These are phyloP conservation scores for Entophlyctis helioformis DNA, from an alignment of 192 early-diverging fungal genomes.

Conservation along the genomic window DNA sequence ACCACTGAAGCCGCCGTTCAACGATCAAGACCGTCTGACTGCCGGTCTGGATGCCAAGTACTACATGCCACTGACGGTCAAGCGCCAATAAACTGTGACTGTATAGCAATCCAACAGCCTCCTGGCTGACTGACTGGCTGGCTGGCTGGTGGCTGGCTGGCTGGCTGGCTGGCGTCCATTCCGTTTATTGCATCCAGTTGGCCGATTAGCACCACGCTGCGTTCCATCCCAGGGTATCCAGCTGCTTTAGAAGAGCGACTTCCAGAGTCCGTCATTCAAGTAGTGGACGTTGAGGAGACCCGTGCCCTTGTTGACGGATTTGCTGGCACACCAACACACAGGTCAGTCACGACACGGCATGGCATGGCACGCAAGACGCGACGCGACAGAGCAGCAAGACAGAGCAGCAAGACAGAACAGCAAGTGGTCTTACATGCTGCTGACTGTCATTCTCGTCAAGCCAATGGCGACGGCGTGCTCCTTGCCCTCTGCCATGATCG, in stretches of 20 bases:
- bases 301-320: conserved; percentile 76
- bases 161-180: too few relatives aligned
- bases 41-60: conserved; percentile 44
- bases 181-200: too few relatives aligned
- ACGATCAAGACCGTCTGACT: conserved; percentile 38
- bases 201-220: too few relatives aligned
- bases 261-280: conserved; percentile 62
- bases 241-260: too few relatives aligned
- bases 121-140: too few relatives aligned
- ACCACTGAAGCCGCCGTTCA: conserved; percentile 53
- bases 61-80: conserved; percentile 16
- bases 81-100: too few relatives aligned
- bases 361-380: not conserved
- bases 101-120: too few relatives aligned
- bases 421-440: conserved; percentile 61
- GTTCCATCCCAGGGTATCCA: too few relatives aligned
- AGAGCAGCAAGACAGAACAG: not conserved
- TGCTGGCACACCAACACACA: conserved; percentile 19
- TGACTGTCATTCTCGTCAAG: conserved; percentile 72
- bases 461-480: conserved; percentile 89
- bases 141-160: too few relatives aligned
- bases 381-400: not conserved
- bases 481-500: conserved; percentile 92
- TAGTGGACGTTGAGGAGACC: conserved; percentile 84
- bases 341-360: not conserved